Evolutionary conservation across 306 rosid species (phyloP).

Genomic region (Cucurbita ficifolia): DNA sequence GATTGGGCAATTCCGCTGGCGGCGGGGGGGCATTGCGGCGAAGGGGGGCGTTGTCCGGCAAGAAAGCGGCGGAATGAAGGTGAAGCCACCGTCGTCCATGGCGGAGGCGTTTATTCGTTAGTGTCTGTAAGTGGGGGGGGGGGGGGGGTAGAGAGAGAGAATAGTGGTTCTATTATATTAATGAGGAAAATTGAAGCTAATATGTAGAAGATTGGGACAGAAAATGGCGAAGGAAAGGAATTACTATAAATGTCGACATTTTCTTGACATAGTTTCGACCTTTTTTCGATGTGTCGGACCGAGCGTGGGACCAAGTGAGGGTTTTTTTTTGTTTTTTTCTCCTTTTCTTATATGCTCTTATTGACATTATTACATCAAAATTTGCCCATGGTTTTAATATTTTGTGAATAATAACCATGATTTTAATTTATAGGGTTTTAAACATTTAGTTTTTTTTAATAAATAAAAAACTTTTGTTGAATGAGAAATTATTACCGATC

Average conservation of each 20-base stretch:
- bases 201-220: background rate
- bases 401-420: background rate
- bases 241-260: constrained; percentile 42
- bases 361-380: background rate
- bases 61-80: background rate
- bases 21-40: background rate
- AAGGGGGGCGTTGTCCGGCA: background rate
- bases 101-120: background rate
- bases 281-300: background rate
- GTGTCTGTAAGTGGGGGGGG: no score
- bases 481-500: no score
- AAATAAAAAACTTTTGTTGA: no score
- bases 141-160: background rate
- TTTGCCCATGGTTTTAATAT: background rate
- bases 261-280: constrained; percentile 12
- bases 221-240: background rate
- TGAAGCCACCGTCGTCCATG: background rate
- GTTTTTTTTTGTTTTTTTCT: background rate
- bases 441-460: no score
- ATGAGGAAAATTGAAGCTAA: background rate
- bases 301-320: background rate
- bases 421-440: no score
- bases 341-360: background rate
- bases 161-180: background rate
- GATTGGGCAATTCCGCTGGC: background rate